Conservation (phyloP, 768 basidiomycete genomes). For the Suillus americanus region DNA sequence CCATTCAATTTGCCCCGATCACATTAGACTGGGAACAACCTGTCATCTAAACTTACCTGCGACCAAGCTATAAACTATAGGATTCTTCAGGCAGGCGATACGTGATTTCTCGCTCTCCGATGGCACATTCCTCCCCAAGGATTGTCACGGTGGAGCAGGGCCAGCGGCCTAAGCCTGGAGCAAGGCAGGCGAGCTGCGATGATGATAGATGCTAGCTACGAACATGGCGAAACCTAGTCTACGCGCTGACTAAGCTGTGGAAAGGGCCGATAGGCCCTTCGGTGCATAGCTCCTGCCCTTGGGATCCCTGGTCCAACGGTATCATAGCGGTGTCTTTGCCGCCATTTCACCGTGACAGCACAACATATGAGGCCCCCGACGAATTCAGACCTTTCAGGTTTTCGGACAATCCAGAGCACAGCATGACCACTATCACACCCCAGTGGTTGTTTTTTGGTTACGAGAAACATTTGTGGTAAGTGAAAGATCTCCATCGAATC, state of each 20-base stretch:
- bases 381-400: slow-evolving; percentile 53
- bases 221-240: no score
- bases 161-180: no score
- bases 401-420: slow-evolving; percentile 23
- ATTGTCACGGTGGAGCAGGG: no score
- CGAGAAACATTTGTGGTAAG: slow-evolving; percentile 28
- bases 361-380: slow-evolving; percentile 32
- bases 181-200: no score
- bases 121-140: slow-evolving; percentile 37
- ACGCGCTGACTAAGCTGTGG: no score
- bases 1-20: no score
- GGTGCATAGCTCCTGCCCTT: no score
- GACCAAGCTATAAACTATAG: not conserved
- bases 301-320: no score
- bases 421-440: slow-evolving; percentile 31
- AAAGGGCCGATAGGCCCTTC: no score
- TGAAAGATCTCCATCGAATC: not conserved
- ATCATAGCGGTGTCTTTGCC: slow-evolving; percentile 22
- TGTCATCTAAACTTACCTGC: not conserved
- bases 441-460: slow-evolving; percentile 40
- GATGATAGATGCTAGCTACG: no score
- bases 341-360: slow-evolving; percentile 20
- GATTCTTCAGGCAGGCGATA: slow-evolving; percentile 32
- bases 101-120: slow-evolving; percentile 37
- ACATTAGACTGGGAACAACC: no score